phyloP scores from a whole-genome alignment of 164 flowering plant genomes.

The Berberis thunbergii region DNA sequence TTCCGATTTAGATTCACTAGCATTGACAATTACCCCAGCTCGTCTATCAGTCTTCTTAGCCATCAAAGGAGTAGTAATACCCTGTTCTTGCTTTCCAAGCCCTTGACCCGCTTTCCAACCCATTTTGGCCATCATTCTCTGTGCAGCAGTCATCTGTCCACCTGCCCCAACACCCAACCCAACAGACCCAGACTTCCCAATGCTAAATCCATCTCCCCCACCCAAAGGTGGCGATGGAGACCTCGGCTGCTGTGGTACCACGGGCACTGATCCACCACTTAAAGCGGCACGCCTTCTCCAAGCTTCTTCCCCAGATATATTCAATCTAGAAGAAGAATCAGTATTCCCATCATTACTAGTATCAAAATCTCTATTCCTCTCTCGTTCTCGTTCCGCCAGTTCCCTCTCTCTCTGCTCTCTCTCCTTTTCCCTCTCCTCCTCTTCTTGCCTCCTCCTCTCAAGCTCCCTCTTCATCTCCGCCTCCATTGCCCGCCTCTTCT shows the following conservation, averaged over 20 bases:
- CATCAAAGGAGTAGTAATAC: slow-evolving; percentile 94
- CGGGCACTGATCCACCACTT: slow-evolving; percentile 34
- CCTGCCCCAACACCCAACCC: slow-evolving; percentile 96
- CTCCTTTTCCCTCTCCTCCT: slow-evolving; percentile 56
- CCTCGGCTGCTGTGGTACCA: slow-evolving; percentile 41
- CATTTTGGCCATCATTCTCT: slow-evolving; percentile 99
- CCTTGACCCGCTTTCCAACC: slow-evolving; percentile 99
- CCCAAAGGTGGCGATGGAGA: slow-evolving; percentile 33
- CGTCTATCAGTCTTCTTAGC: slow-evolving; percentile 94
- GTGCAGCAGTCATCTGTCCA: slow-evolving; percentile 99
- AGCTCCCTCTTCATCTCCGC: slow-evolving; percentile 58
- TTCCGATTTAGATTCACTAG: slow-evolving; percentile 63
- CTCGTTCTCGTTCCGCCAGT: slow-evolving; percentile 28
- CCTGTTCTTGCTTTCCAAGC: slow-evolving; percentile 98
- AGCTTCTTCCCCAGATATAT: slow-evolving; percentile 94
- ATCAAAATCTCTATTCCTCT: slow-evolving; percentile 20
- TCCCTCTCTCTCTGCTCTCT: slow-evolving; percentile 36
- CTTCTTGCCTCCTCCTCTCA: slow-evolving; percentile 43
- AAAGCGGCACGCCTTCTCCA: slow-evolving; percentile 90
- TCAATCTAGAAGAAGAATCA: slow-evolving; percentile 23
- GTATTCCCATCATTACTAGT: slow-evolving; percentile 19
- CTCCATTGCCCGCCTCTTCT: slow-evolving; percentile 43
- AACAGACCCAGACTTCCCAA: slow-evolving; percentile 76
- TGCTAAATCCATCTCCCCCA: slow-evolving; percentile 63
- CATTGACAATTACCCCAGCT: slow-evolving; percentile 98